phyloP scores from a whole-genome alignment of 805 yeast species.

The Pichia heedii region DNA sequence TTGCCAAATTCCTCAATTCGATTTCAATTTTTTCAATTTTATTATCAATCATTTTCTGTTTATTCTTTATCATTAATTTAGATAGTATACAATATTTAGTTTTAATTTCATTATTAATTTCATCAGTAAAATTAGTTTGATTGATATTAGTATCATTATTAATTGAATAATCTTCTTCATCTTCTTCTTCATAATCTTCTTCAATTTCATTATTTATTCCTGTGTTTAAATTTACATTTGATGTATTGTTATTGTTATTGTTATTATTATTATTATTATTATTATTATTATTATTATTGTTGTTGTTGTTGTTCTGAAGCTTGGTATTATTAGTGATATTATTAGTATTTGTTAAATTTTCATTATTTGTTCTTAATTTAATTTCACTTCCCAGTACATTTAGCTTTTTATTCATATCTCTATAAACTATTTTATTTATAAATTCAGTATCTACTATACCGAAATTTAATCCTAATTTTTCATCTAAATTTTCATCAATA shows the following conservation, averaged over 20 bases:
- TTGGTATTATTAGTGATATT: too few species aligned
- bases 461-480: too few species aligned
- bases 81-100: conserved; percentile 2
- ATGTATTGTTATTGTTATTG: too few species aligned
- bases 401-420: conserved; percentile 4
- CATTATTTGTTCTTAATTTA: too few species aligned
- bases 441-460: conserved; percentile 3
- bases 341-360: too few species aligned
- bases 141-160: neutral
- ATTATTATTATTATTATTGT: too few species aligned
- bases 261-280: too few species aligned
- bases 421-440: conserved; percentile 1
- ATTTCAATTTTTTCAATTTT: too few species aligned
- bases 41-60: neutral
- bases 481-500: too few species aligned
- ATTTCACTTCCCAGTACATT: conserved; percentile 1
- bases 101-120: conserved; percentile 1
- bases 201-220: neutral
- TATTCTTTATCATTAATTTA: neutral
- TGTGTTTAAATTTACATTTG: too few species aligned
- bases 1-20: neutral
- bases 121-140: conserved; percentile 2
- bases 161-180: neutral
- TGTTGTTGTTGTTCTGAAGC: too few species aligned
- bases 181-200: neutral